Evolutionary conservation across 2,329 filamentous ascomycete species (phyloP).

Genomic region (Cladophialophora bantiana): DNA sequence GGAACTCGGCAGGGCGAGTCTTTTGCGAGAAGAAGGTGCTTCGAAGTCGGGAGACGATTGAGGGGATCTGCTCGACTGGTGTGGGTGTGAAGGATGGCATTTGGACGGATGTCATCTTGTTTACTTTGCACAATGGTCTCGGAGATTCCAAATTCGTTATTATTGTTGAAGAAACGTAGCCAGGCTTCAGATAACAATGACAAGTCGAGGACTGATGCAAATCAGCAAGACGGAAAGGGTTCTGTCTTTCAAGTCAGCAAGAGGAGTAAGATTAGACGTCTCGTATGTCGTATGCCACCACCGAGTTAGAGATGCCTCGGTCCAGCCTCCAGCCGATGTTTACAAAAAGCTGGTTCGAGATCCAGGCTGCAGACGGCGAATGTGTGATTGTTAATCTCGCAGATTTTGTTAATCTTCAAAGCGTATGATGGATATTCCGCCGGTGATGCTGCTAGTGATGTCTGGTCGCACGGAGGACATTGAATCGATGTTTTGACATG

Average conservation of each 20-base stretch:
- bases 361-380: neutral
- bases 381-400: neutral
- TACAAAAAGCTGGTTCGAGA: neutral
- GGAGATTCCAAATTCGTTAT: neutral
- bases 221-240: neutral
- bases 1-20: conserved; percentile 82
- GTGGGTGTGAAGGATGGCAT: conserved; percentile 65
- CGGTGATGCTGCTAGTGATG: neutral
- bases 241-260: neutral
- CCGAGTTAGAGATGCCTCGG: neutral
- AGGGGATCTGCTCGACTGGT: conserved; percentile 69
- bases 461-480: neutral
- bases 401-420: neutral
- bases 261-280: neutral
- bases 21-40: conserved; percentile 77
- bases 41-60: conserved; percentile 66
- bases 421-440: neutral
- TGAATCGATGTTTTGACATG: neutral
- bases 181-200: neutral
- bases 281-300: neutral
- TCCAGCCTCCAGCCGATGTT: neutral
- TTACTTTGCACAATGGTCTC: neutral
- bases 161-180: neutral
- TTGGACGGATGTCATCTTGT: conserved; percentile 45
- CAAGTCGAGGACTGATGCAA: neutral